These are phyloP conservation scores for Crotalaria pallida DNA, from an alignment of 306 rosid species.

Conservation along the genomic window DNA sequence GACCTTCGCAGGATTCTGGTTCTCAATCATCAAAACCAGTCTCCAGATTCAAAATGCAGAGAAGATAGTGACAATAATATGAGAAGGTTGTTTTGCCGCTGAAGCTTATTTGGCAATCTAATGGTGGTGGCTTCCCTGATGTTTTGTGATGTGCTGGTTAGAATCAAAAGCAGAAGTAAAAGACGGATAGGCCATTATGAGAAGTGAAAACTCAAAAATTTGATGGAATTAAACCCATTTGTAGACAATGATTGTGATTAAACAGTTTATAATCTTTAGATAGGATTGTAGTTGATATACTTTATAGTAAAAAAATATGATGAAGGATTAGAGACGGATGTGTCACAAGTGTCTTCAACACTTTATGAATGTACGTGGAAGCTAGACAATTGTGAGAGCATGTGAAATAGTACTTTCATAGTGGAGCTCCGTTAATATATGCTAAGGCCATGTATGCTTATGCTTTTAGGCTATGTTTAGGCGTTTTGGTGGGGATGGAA, in stretches of 20 bases:
- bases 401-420: too few relatives aligned
- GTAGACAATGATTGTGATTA: too few relatives aligned
- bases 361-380: too few relatives aligned
- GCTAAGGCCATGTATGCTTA: too few relatives aligned
- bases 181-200: neutral
- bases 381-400: too few relatives aligned
- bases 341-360: too few relatives aligned
- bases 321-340: neutral
- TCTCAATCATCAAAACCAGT: conserved; percentile 70
- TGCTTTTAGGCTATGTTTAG: too few relatives aligned
- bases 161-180: conserved; percentile 8
- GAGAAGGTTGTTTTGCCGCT: neutral
- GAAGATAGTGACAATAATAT: conserved; percentile 39
- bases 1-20: conserved; percentile 40
- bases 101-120: conserved; percentile 4
- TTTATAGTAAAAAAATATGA: neutral
- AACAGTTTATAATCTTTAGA: neutral
- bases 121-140: neutral
- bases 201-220: neutral
- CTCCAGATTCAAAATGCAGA: conserved; percentile 89
- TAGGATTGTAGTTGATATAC: neutral
- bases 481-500: too few relatives aligned
- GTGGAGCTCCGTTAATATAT: too few relatives aligned
- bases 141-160: conserved; percentile 3
- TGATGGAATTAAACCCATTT: too few relatives aligned